Evolutionary conservation across 1,139 yeast species (phyloP).

Genomic region (Williopsis jadinii): DNA sequence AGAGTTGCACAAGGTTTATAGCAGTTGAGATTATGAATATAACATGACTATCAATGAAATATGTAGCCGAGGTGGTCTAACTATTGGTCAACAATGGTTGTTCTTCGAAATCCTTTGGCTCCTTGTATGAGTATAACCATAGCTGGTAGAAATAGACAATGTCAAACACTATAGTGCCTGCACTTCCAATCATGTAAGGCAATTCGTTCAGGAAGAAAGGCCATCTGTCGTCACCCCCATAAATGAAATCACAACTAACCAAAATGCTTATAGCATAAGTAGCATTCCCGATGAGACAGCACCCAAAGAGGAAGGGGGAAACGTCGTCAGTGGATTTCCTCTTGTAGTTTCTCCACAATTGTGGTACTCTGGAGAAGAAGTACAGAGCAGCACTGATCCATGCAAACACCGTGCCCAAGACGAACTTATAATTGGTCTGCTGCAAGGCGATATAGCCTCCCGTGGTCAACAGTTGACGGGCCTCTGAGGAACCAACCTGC

Average conservation of each 20-base stretch:
- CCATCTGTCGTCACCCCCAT: constrained; percentile 26
- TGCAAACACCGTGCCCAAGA: constrained; percentile 52
- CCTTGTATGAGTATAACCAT: constrained; percentile 25
- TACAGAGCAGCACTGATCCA: constrained; percentile 80
- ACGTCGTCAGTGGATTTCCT: constrained; percentile 82
- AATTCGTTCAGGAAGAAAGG: constrained; percentile 60
- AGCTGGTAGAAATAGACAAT: constrained; percentile 64
- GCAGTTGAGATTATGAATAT: background rate
- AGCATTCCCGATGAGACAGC: constrained; percentile 77
- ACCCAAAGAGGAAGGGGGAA: constrained; percentile 68
- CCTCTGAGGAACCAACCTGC: constrained; percentile 8
- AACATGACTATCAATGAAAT: too few relatives aligned
- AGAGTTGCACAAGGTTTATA: background rate
- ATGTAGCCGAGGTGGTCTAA: background rate
- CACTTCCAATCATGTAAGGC: constrained; percentile 80
- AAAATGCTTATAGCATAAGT: constrained; percentile 73
- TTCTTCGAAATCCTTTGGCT: constrained; percentile 6
- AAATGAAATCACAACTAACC: constrained; percentile 33
- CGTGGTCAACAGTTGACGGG: constrained; percentile 1
- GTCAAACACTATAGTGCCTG: constrained; percentile 83
- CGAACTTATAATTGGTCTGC: constrained; percentile 9
- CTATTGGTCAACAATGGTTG: constrained; percentile 10
- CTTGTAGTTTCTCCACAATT: constrained; percentile 63
- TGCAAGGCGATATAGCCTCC: too few relatives aligned
- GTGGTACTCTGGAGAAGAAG: constrained; percentile 79